phyloP scores from a whole-genome alignment of 371 early-diverging fungal species.

The Mucor circinelloides region DNA sequence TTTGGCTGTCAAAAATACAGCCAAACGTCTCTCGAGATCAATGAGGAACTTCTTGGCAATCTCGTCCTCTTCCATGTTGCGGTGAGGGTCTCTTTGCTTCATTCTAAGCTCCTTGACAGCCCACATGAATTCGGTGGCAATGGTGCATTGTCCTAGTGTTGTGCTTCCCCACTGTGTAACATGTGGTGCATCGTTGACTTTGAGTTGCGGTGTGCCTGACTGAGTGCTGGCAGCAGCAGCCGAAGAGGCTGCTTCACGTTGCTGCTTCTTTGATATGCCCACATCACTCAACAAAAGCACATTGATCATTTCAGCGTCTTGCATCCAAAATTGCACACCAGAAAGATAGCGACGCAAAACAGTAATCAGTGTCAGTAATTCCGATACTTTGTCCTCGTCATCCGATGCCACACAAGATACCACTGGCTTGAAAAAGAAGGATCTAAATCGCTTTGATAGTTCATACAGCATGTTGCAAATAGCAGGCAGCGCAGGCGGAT shows the following conservation, averaged over 20 bases:
- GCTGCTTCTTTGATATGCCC: conserved; percentile 25
- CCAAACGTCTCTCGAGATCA: conserved; percentile 62
- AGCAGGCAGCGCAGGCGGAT: conserved; percentile 28
- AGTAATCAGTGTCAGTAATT: conserved; percentile 46
- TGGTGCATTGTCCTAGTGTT: conserved; percentile 63
- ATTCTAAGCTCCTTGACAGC: conserved; percentile 52
- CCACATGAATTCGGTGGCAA: conserved; percentile 62
- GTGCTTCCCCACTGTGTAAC: conserved; percentile 60
- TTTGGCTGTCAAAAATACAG: conserved; percentile 61
- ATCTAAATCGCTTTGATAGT: conserved; percentile 41
- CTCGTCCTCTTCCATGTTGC: conserved; percentile 59
- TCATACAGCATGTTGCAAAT: conserved; percentile 45
- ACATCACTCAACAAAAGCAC: conserved; percentile 64
- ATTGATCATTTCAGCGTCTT: conserved; percentile 67
- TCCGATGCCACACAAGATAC: conserved; percentile 65
- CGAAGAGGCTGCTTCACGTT: background rate
- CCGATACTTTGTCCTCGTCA: conserved; percentile 50
- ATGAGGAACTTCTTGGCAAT: conserved; percentile 67
- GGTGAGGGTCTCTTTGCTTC: conserved; percentile 29
- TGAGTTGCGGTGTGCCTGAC: background rate
- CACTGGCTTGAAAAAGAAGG: conserved; percentile 58
- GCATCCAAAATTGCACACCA: conserved; percentile 66
- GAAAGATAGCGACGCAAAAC: conserved; percentile 54
- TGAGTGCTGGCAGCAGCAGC: background rate
- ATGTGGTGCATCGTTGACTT: background rate